Conservation (phyloP, 139 green algal genomes). For the Picochlorum costavermella region DNA sequence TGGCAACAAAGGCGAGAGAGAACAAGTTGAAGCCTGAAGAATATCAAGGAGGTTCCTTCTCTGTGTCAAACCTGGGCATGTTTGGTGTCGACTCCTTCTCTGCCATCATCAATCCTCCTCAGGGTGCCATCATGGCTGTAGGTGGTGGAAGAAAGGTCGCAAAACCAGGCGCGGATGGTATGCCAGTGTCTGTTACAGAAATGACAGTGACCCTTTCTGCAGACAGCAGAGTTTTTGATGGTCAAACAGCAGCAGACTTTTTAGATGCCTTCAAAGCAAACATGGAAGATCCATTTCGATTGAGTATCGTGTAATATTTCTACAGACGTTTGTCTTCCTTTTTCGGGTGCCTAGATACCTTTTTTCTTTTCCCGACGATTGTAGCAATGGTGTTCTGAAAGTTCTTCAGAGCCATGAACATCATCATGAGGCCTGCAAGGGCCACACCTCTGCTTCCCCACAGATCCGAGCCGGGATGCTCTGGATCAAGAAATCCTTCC, state of each 20-base stretch:
- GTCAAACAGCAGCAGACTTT: constrained; percentile 59
- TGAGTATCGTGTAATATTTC: constrained; percentile 37
- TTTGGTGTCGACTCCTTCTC: constrained; percentile 75
- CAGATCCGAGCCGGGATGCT: constrained; percentile 62
- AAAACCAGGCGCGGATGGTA: neutral
- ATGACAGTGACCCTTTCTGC: constrained; percentile 82
- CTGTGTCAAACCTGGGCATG: constrained; percentile 90
- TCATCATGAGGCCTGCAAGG: constrained; percentile 37
- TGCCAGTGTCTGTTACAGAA: constrained; percentile 17
- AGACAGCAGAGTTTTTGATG: constrained; percentile 82
- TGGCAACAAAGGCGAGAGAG: constrained; percentile 63
- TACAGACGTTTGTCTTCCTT: neutral
- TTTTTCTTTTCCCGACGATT: constrained; percentile 14
- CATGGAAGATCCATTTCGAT: constrained; percentile 61
- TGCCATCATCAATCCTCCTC: constrained; percentile 94
- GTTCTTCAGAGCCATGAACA: constrained; percentile 73
- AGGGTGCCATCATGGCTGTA: constrained; percentile 62
- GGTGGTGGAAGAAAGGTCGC: constrained; percentile 36
- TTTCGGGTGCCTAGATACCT: too few species aligned
- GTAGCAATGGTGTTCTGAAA: constrained; percentile 52
- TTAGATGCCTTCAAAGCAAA: constrained; percentile 67
- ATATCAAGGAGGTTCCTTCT: constrained; percentile 82
- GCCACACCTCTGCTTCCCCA: constrained; percentile 70
- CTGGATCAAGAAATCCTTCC: constrained; percentile 74
- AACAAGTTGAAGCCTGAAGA: constrained; percentile 91